Conservation (phyloP, 208 protist species). For the Leishmania aethiopica region DNA sequence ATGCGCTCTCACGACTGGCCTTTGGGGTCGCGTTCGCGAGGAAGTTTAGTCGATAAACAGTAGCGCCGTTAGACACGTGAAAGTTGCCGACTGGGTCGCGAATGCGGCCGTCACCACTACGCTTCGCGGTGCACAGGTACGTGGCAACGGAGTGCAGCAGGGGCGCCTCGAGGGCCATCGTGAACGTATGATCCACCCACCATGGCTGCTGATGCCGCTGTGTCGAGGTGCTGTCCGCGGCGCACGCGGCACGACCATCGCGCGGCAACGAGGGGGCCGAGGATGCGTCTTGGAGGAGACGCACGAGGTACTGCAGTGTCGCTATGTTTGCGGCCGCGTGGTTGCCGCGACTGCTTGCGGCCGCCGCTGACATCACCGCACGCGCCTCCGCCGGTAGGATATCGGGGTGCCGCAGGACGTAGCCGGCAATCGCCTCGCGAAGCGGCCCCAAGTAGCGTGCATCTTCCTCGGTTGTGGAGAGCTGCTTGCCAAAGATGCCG, state of each 20-base stretch:
- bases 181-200: slow-evolving; percentile 68
- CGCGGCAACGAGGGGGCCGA: not conserved
- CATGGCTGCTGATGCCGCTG: slow-evolving; percentile 21
- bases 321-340: slow-evolving; percentile 6
- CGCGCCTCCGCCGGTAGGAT: slow-evolving; percentile 7
- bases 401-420: slow-evolving; percentile 30
- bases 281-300: slow-evolving; percentile 11
- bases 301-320: slow-evolving; percentile 27
- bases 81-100: slow-evolving; percentile 89
- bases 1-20: slow-evolving; percentile 73
- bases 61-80: slow-evolving; percentile 88
- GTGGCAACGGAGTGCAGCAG: slow-evolving; percentile 68
- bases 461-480: slow-evolving; percentile 24
- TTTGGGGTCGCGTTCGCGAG: slow-evolving; percentile 67
- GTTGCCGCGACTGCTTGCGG: not conserved
- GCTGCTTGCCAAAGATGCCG: slow-evolving; percentile 44
- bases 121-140: slow-evolving; percentile 72
- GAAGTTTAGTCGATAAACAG: slow-evolving; percentile 74
- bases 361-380: not conserved
- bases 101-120: slow-evolving; percentile 42
- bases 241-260: not conserved
- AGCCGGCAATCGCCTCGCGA: slow-evolving; percentile 40
- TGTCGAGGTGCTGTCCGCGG: not conserved
- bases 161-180: slow-evolving; percentile 52
- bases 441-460: slow-evolving; percentile 37